These are phyloP conservation scores for Elaeagnus macrophylla DNA, from an alignment of 306 rosid species.

Conservation along the genomic window DNA sequence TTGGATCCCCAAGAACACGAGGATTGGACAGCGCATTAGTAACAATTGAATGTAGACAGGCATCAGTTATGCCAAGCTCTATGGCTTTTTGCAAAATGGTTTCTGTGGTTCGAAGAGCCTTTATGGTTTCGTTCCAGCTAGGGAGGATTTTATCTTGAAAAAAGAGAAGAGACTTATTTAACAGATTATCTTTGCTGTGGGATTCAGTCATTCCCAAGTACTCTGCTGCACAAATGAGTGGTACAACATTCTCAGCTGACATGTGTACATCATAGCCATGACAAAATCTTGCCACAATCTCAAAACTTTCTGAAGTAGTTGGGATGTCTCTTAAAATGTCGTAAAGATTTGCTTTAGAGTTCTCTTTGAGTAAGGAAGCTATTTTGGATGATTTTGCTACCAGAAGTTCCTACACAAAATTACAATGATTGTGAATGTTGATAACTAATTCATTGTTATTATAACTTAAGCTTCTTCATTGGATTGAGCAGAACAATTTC, in stretches of 20 bases:
- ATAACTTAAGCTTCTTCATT: neutral
- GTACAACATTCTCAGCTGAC: conserved; percentile 35
- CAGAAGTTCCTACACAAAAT: conserved; percentile 26
- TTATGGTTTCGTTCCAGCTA: conserved; percentile 40
- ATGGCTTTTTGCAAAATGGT: conserved; percentile 25
- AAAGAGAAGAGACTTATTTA: conserved; percentile 17
- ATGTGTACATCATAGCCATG: conserved; percentile 26
- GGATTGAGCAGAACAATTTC: neutral
- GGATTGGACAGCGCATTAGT: conserved; percentile 29
- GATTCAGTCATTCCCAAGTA: conserved; percentile 38
- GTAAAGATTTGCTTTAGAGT: conserved; percentile 21
- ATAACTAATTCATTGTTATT: too few relatives aligned
- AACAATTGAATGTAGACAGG: conserved; percentile 33
- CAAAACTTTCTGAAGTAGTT: conserved; percentile 22
- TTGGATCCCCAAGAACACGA: conserved; percentile 33
- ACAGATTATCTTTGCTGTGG: conserved; percentile 38
- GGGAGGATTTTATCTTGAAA: conserved; percentile 35
- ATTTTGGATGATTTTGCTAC: conserved; percentile 37
- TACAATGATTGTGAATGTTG: neutral
- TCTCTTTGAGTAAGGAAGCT: conserved; percentile 17
- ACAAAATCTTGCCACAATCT: conserved; percentile 40
- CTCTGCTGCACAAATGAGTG: conserved; percentile 32
- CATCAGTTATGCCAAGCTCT: conserved; percentile 32
- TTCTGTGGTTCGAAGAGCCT: conserved; percentile 32
- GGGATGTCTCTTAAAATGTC: conserved; percentile 30